Evolutionary conservation across 1,284 basidiomycete species (phyloP).

Genomic region (Somion occarium): DNA sequence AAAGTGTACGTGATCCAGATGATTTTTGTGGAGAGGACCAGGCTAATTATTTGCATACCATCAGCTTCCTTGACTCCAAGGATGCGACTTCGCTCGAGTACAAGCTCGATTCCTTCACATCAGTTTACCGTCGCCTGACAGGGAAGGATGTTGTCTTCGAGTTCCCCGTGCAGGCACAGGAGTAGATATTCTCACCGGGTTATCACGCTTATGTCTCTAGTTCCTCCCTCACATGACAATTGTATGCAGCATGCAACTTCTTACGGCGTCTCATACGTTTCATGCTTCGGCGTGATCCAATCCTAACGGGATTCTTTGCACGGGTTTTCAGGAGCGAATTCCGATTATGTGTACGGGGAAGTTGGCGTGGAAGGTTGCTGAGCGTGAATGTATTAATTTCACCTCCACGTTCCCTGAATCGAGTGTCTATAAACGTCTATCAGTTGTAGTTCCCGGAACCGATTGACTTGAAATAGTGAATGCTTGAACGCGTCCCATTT

Average conservation of each 20-base stretch:
- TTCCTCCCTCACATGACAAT: constrained; percentile 27
- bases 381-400: background rate
- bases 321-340: background rate
- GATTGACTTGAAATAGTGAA: no score
- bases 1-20: constrained; percentile 74
- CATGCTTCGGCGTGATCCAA: constrained; percentile 1
- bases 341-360: background rate
- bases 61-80: constrained; percentile 95
- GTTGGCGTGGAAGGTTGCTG: background rate
- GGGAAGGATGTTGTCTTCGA: constrained; percentile 93
- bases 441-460: no score
- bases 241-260: constrained; percentile 25
- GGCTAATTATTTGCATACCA: constrained; percentile 10
- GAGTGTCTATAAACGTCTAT: background rate
- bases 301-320: background rate
- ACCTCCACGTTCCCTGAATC: background rate
- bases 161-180: constrained; percentile 72
- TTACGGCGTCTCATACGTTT: constrained; percentile 9
- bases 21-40: background rate
- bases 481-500: no score
- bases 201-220: constrained; percentile 23
- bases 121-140: constrained; percentile 90
- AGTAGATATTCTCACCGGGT: constrained; percentile 36
- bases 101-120: constrained; percentile 97
- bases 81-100: constrained; percentile 99